phyloP scores from a whole-genome alignment of 2,329 filamentous ascomycete genomes.

The Phialemoniopsis sp. region DNA sequence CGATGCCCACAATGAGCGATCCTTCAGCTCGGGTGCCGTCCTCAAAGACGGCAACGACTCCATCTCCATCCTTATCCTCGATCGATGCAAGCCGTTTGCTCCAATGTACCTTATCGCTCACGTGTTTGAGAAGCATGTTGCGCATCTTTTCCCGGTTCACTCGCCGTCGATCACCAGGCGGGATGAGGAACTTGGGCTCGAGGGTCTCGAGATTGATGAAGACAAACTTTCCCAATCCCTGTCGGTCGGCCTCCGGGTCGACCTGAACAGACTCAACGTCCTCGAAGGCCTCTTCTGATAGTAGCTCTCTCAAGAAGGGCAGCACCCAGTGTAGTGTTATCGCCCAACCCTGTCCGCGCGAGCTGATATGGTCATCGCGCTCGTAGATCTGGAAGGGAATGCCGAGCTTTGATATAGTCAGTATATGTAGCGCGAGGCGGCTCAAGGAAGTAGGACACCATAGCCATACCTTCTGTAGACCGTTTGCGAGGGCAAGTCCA shows the following conservation, averaged over 20 bases:
- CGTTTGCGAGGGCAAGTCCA: conserved; percentile 29
- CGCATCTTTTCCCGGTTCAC: conserved; percentile 29
- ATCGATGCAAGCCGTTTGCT: conserved; percentile 23
- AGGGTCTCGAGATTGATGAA: conserved; percentile 4
- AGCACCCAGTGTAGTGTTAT: conserved; percentile 3
- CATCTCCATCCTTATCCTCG: conserved; percentile 13
- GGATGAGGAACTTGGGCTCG: conserved; percentile 27
- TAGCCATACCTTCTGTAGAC: too few relatives aligned
- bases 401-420: too few relatives aligned
- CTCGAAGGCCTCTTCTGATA: background rate
- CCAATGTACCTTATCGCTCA: conserved; percentile 22
- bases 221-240: background rate
- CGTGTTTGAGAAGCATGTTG: conserved; percentile 17
- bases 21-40: conserved; percentile 26
- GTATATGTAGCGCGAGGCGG: too few relatives aligned
- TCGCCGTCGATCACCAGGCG: conserved; percentile 27
- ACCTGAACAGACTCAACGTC: background rate
- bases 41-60: conserved; percentile 20
- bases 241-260: conserved; percentile 1
- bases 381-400: conserved; percentile 1
- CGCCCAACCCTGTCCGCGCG: conserved; percentile 1
- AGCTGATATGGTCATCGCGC: conserved; percentile 1
- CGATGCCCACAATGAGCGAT: conserved; percentile 30
- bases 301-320: background rate
- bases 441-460: too few relatives aligned